Evolutionary conservation across 345 rosid species (phyloP).

Genomic region (Euphorbia peplus): DNA sequence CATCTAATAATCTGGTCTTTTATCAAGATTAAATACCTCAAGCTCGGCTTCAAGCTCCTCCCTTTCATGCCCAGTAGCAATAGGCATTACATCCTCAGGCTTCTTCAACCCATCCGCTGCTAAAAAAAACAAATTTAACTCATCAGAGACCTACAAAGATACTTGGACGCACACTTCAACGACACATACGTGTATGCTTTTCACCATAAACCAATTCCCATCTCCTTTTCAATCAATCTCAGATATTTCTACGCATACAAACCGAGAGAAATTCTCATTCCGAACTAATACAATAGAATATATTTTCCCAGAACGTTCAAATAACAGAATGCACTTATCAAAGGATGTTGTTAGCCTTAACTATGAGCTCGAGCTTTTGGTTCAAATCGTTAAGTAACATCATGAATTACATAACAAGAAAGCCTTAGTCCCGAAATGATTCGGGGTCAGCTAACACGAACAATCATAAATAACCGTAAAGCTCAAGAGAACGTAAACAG

Average conservation of each 20-base stretch:
- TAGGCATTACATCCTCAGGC: conserved; percentile 73
- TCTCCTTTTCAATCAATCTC: neutral
- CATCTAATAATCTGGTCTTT: neutral
- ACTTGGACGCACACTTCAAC: neutral
- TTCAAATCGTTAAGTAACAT: no score
- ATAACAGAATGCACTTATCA: no score
- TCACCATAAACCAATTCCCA: neutral
- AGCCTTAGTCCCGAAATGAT: no score
- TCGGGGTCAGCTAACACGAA: no score
- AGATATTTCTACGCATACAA: neutral
- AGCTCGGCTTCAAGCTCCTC: conserved; percentile 82
- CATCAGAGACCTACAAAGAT: neutral
- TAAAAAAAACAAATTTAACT: conserved; percentile 10
- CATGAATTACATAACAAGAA: no score
- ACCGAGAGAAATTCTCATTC: neutral
- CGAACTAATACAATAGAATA: neutral
- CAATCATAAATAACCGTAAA: no score
- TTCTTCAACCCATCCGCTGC: conserved; percentile 46
- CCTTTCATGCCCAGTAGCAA: conserved; percentile 90
- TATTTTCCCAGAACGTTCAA: no score
- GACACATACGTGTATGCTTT: neutral
- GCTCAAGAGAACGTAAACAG: neutral
- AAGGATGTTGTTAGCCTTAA: no score
- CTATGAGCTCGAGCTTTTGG: no score
- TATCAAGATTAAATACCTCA: conserved; percentile 42